Conservation (phyloP, 2,329 filamentous ascomycete species). For the Drechslerella coelobrocha region DNA sequence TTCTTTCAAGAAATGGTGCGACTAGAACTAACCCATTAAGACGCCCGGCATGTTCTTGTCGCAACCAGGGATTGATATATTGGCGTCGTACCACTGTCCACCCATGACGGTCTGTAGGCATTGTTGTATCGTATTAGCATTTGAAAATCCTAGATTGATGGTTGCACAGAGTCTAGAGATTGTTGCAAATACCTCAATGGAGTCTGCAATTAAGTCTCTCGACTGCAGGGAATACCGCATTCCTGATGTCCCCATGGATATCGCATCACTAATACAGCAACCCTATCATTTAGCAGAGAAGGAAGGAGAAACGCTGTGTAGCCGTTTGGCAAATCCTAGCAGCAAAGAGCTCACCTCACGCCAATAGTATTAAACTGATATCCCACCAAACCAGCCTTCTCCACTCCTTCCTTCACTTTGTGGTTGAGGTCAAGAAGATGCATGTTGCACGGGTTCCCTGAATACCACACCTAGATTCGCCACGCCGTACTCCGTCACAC, state of each 20-base stretch:
- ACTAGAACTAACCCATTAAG: slow-evolving; percentile 64
- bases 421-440: slow-evolving; percentile 89
- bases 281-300: slow-evolving; percentile 2
- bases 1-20: background rate
- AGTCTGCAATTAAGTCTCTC: slow-evolving; percentile 95
- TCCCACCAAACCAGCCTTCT: slow-evolving; percentile 79
- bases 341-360: slow-evolving; percentile 66
- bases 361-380: slow-evolving; percentile 99
- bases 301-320: slow-evolving; percentile 26
- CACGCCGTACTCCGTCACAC: slow-evolving; percentile 32
- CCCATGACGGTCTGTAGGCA: slow-evolving; percentile 80
- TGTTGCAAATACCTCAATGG: slow-evolving; percentile 69
- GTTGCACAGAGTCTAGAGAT: slow-evolving; percentile 19
- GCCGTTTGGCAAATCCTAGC: slow-evolving; percentile 14
- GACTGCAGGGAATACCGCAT: slow-evolving; percentile 97
- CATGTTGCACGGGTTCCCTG: slow-evolving; percentile 99
- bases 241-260: slow-evolving; percentile 96
- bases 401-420: slow-evolving; percentile 74
- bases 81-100: slow-evolving; percentile 97
- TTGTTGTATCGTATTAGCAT: slow-evolving; percentile 24
- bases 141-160: background rate
- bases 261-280: slow-evolving; percentile 68
- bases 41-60: slow-evolving; percentile 99
- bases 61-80: slow-evolving; percentile 94
- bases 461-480: slow-evolving; percentile 76